These are phyloP conservation scores for Stachybotrys chartarum DNA, from an alignment of 2,329 filamentous ascomycete genomes.

Conservation along the genomic window DNA sequence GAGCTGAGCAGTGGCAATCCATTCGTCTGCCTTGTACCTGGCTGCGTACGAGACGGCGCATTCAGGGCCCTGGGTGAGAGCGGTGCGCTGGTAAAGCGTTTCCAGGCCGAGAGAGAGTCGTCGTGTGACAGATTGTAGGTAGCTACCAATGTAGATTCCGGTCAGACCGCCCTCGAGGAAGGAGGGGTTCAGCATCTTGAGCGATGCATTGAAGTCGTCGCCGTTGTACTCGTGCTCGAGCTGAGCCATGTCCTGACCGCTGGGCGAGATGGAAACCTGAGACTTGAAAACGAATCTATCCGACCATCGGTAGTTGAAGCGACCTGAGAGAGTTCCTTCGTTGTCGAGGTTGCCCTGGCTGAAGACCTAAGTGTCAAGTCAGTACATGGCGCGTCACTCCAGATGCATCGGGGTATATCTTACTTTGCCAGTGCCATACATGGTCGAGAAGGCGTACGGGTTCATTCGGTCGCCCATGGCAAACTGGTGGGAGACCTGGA, in stretches of 20 bases:
- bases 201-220: constrained; percentile 81
- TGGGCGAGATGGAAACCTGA: constrained; percentile 76
- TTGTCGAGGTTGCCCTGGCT: constrained; percentile 94
- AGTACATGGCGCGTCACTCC: constrained; percentile 2
- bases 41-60: constrained; percentile 83
- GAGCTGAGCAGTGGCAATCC: constrained; percentile 86
- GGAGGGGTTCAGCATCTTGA: constrained; percentile 96
- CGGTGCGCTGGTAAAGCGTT: constrained; percentile 86
- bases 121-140: constrained; percentile 87
- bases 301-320: constrained; percentile 90
- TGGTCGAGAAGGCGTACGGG: constrained; percentile 89
- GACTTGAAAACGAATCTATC: constrained; percentile 77
- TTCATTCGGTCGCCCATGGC: constrained; percentile 89
- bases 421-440: constrained; percentile 92
- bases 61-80: constrained; percentile 80
- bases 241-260: constrained; percentile 79
- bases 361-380: constrained; percentile 59
- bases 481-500: constrained; percentile 96
- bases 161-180: constrained; percentile 85
- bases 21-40: constrained; percentile 85
- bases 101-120: constrained; percentile 83
- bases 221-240: constrained; percentile 95
- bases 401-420: constrained; percentile 6
- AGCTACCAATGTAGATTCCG: constrained; percentile 92
- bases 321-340: constrained; percentile 76